Evolutionary conservation across 768 basidiomycete genomes (phyloP).

Genomic region (Tulasnella sp.): DNA sequence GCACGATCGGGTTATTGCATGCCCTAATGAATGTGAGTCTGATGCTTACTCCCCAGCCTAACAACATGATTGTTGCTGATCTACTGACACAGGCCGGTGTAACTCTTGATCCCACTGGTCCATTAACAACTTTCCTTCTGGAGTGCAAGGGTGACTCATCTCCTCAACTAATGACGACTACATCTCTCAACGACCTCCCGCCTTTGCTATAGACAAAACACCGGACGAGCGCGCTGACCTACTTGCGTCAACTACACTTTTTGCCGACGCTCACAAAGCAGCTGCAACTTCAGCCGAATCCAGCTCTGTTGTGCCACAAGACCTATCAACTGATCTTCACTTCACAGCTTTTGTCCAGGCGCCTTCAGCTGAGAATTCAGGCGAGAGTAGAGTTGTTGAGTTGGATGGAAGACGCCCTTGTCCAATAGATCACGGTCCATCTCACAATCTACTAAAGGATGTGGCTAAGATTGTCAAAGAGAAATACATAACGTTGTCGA

Average conservation of each 20-base stretch:
- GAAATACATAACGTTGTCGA: slow-evolving; percentile 40
- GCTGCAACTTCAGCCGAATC: slow-evolving; percentile 61
- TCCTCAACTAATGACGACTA: too few species aligned
- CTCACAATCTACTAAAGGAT: slow-evolving; percentile 50
- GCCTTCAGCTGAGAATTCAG: slow-evolving; percentile 23
- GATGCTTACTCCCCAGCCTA: slow-evolving; percentile 17
- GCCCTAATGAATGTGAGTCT: slow-evolving; percentile 61
- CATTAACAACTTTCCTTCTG: slow-evolving; percentile 54
- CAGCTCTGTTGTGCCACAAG: slow-evolving; percentile 35
- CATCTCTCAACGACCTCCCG: neutral
- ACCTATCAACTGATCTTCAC: slow-evolving; percentile 64
- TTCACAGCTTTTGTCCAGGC: slow-evolving; percentile 80
- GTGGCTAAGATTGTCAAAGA: slow-evolving; percentile 49
- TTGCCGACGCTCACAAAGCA: slow-evolving; percentile 62
- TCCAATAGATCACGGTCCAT: slow-evolving; percentile 67
- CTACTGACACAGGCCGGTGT: slow-evolving; percentile 38
- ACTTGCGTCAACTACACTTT: slow-evolving; percentile 63
- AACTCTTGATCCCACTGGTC: slow-evolving; percentile 40
- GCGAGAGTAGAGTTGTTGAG: slow-evolving; percentile 49
- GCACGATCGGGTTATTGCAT: slow-evolving; percentile 77
- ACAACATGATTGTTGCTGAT: neutral
- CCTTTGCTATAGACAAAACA: slow-evolving; percentile 37
- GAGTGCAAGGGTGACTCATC: slow-evolving; percentile 40
- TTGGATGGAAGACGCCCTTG: slow-evolving; percentile 68
- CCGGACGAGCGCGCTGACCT: slow-evolving; percentile 61